Percentiles rank a stretch among this genome's conserved stretches.
Evolutionary conservation across 306 rosid genomes (phyloP).

Genomic region (Prosopis cineraria): DNA sequence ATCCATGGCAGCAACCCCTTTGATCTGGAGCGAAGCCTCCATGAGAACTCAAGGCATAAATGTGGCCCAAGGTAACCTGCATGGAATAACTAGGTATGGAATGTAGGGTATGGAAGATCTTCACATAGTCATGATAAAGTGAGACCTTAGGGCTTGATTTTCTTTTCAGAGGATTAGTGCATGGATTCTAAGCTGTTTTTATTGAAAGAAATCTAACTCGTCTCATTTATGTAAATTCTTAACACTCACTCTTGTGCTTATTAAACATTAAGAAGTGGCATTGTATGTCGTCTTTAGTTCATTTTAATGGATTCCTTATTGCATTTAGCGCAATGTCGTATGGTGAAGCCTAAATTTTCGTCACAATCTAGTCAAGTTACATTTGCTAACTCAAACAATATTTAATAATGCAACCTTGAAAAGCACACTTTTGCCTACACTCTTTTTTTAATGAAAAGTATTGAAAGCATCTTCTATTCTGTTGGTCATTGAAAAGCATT

Average conservation of each 20-base stretch:
- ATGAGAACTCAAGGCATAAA: slow-evolving; percentile 71
- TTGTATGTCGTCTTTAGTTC: slow-evolving; percentile 18
- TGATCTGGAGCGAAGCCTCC: slow-evolving; percentile 80
- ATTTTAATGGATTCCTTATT: slow-evolving; percentile 34
- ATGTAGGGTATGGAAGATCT: slow-evolving; percentile 54
- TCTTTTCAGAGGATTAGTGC: slow-evolving; percentile 32
- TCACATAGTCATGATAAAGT: background rate
- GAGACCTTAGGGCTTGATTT: background rate
- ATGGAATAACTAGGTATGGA: slow-evolving; percentile 62
- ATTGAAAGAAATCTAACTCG: slow-evolving; percentile 40
- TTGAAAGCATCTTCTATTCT: too few species aligned
- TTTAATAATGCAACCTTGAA: background rate
- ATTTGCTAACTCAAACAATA: too few species aligned
- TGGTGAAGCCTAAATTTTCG: background rate
- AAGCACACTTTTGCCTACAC: background rate
- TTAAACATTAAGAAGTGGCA: slow-evolving; percentile 23
- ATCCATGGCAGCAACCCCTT: slow-evolving; percentile 53
- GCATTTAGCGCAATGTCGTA: slow-evolving; percentile 6
- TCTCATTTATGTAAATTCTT: slow-evolving; percentile 60
- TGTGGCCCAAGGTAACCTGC: slow-evolving; percentile 62
- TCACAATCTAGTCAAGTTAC: background rate
- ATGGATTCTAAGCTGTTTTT: slow-evolving; percentile 34
- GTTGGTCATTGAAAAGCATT: too few species aligned
- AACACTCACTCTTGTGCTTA: slow-evolving; percentile 20
- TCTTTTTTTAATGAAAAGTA: too few species aligned